Evolutionary conservation across 2,329 filamentous ascomycete genomes (phyloP).

Genomic region (Fusarium austroafricanum): DNA sequence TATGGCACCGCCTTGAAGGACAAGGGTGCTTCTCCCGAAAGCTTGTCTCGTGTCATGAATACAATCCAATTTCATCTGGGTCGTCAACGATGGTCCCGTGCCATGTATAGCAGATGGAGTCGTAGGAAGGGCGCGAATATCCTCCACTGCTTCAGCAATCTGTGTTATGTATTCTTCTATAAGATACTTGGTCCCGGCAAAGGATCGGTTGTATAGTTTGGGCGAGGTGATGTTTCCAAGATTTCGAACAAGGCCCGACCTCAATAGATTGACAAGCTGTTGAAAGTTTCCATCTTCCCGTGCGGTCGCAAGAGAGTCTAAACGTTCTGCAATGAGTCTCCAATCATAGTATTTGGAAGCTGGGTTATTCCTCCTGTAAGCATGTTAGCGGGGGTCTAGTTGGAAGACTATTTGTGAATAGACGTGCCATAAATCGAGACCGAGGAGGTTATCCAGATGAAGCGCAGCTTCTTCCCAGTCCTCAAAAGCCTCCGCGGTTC

Average conservation of each 20-base stretch:
- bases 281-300: conserved; percentile 79
- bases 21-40: conserved; percentile 86
- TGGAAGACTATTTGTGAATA: conserved; percentile 16
- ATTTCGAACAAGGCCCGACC: conserved; percentile 84
- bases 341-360: conserved; percentile 88
- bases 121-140: conserved; percentile 76
- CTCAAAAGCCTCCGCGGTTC: conserved; percentile 77
- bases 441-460: conserved; percentile 83
- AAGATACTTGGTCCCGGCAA: conserved; percentile 87
- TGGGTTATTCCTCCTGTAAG: conserved; percentile 79
- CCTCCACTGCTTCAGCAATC: conserved; percentile 82
- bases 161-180: conserved; percentile 93
- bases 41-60: conserved; percentile 89
- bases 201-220: conserved; percentile 84
- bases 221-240: conserved; percentile 90
- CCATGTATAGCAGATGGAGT: conserved; percentile 55
- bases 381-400: conserved; percentile 18
- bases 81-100: conserved; percentile 64
- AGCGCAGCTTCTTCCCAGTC: conserved; percentile 89
- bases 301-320: conserved; percentile 76
- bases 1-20: conserved; percentile 90
- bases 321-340: conserved; percentile 81
- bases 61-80: conserved; percentile 85
- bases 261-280: conserved; percentile 80
- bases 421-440: conserved; percentile 79